Conservation (phyloP, 106 monocot genomes). For the Allium fistulosum region DNA sequence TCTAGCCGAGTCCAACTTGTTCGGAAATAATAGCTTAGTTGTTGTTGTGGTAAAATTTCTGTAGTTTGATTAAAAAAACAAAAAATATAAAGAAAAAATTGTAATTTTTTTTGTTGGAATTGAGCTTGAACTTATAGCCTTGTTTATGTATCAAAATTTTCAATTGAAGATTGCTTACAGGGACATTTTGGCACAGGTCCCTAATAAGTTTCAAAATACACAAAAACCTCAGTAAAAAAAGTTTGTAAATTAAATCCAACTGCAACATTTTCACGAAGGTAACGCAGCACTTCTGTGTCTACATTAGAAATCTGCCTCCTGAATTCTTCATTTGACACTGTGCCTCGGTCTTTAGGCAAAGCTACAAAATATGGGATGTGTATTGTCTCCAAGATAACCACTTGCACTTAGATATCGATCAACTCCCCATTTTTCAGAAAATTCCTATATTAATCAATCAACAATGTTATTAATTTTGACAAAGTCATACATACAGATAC, state of each 20-base stretch:
- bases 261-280: slow-evolving; percentile 74
- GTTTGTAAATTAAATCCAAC: slow-evolving; percentile 65
- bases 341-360: slow-evolving; percentile 88
- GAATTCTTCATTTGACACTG: slow-evolving; percentile 85
- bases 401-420: slow-evolving; percentile 85
- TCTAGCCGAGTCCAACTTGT: no score
- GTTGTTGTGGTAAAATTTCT: no score
- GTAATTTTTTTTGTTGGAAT: no score
- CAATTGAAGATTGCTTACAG: no score
- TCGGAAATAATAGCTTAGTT: no score
- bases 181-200: no score
- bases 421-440: slow-evolving; percentile 91
- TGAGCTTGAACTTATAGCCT: no score
- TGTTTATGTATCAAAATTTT: no score
- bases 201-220: no score
- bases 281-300: slow-evolving; percentile 61
- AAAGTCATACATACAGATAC: background rate
- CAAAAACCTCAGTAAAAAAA: no score
- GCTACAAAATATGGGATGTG: slow-evolving; percentile 91
- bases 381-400: slow-evolving; percentile 93
- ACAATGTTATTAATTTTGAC: background rate
- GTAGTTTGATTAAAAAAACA: no score
- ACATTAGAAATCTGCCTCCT: slow-evolving; percentile 91
- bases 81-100: no score
- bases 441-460: slow-evolving; percentile 52